A percentile compares a stretch with the other conserved stretches of the same genome.
These are phyloP conservation scores for Aureobasidium zeae DNA, from an alignment of 2,329 filamentous ascomycete genomes.

Conservation along the genomic window DNA sequence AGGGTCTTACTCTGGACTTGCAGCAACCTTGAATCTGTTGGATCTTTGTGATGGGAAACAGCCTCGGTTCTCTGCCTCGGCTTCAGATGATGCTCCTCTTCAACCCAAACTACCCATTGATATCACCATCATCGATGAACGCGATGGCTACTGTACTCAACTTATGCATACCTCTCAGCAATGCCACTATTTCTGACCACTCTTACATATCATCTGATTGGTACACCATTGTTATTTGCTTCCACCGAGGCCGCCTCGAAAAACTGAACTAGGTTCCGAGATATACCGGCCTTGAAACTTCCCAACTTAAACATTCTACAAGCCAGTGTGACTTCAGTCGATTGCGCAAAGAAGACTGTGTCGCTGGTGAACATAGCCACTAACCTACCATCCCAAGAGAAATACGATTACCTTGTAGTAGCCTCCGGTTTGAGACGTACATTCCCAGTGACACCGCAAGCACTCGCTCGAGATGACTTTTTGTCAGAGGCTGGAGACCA, in stretches of 20 bases:
- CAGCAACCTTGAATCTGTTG: slow-evolving; percentile 56
- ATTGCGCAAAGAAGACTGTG: slow-evolving; percentile 51
- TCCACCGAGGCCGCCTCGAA: slow-evolving; percentile 54
- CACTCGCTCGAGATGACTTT: slow-evolving; percentile 52
- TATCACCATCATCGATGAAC: slow-evolving; percentile 66
- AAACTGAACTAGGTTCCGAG: slow-evolving; percentile 60
- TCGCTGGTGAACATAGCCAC: slow-evolving; percentile 37
- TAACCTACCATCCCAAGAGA: slow-evolving; percentile 23
- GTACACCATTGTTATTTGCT: slow-evolving; percentile 62
- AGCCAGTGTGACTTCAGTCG: slow-evolving; percentile 53
- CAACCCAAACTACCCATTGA: slow-evolving; percentile 38
- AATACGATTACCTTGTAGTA: slow-evolving; percentile 68
- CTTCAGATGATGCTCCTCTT: slow-evolving; percentile 22
- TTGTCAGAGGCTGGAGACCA: slow-evolving; percentile 53
- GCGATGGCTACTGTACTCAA: slow-evolving; percentile 70
- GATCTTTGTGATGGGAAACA: slow-evolving; percentile 52
- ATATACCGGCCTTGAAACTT: slow-evolving; percentile 57
- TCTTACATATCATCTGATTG: slow-evolving; percentile 60
- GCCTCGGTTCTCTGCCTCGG: slow-evolving; percentile 32
- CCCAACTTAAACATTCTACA: slow-evolving; percentile 56
- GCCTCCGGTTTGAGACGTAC: slow-evolving; percentile 59
- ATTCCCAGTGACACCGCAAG: slow-evolving; percentile 65
- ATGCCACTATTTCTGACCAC: slow-evolving; percentile 10
- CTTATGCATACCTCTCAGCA: not conserved
- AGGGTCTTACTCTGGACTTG: slow-evolving; percentile 63